Evolutionary conservation across 768 basidiomycete genomes (phyloP), one percentile per base, ranked within the genome.

Genomic region (Tulasnella sp.): DNA sequence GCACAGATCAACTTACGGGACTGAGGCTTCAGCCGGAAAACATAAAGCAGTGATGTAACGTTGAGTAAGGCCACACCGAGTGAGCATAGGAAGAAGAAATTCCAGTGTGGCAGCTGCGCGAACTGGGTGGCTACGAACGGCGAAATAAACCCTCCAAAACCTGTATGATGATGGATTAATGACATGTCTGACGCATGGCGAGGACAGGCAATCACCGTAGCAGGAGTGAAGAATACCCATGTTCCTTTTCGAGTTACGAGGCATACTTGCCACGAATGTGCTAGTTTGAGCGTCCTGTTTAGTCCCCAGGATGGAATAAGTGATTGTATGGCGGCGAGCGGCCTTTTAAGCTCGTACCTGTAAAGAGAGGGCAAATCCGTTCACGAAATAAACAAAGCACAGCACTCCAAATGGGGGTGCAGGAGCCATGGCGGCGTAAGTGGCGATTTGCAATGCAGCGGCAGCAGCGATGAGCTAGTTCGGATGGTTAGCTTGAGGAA

Each of bases 91-190:
- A 92, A 96, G 84, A 96, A 93, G 84, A 93, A 92, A 1, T 92
- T 93, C 95, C 95, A 96, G 44, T 86, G 88, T 0, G 82, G 85
- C 40, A 90, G 83, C 80, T 91, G 90, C 0, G 93, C 88, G 82
- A 97, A 96, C 80, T 95, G 93, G 0, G 96, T 97, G 0, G 95
- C 89, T 0, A 93, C 90, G 22, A 96, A 88, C 2, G 96, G 96
- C 0, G 95, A 83, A 58, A 84, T 80, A 58, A 87, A 84, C 0
- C 86, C 87, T 20, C 87, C 87, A 28, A 85, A 77, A 40, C 86
- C 87, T 76, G 84, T 31, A 69, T 18, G 16, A 34, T 37, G 28
- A 34, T 14, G 64, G 28, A 18, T 58, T 58, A 40, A 31, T 9
- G 16, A 0, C 31, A 79, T 73, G 34, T 34, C 58, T 54, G 54